Evolutionary conservation across 2,329 filamentous ascomycete genomes (phyloP).

Genomic region (Phialophora expanda): DNA sequence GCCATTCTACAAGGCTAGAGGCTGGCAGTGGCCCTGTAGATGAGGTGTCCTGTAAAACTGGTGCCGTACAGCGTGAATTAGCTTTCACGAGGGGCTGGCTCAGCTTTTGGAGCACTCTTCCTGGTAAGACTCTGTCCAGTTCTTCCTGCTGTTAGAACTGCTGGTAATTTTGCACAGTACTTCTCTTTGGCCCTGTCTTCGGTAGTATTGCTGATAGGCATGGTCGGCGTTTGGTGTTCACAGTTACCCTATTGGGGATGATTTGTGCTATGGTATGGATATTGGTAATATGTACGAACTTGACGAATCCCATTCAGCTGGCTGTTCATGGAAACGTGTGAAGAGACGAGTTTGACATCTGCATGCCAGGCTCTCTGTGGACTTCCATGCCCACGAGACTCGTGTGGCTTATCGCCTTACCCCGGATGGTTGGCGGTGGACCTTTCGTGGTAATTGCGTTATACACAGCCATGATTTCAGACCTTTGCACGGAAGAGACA

Average conservation of each 20-base stretch:
- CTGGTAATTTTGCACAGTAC: conserved; percentile 4
- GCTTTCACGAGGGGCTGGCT: conserved; percentile 1
- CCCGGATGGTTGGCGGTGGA: conserved; percentile 1
- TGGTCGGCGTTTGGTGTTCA: conserved; percentile 3
- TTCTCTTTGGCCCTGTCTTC: conserved; percentile 3
- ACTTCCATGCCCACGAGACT: conserved; percentile 3
- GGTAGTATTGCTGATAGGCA: conserved; percentile 5
- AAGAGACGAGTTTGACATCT: conserved; percentile 3
- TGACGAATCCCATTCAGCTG: conserved; percentile 1
- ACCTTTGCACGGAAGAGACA: conserved; percentile 2
- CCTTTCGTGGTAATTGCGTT: conserved; percentile 3
- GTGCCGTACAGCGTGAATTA: conserved; percentile 2
- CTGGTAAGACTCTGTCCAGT: not conserved
- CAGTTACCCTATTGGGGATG: conserved; percentile 2
- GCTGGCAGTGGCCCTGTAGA: not conserved
- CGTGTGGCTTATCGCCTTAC: not conserved
- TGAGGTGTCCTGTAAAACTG: not conserved
- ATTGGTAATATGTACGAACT: conserved; percentile 4
- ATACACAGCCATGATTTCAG: conserved; percentile 3
- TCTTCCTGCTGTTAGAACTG: conserved; percentile 1
- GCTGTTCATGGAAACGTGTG: conserved; percentile 2
- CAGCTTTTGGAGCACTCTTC: conserved; percentile 4
- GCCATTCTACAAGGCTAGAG: not conserved
- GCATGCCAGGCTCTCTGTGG: conserved; percentile 2
- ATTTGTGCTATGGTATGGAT: conserved; percentile 2